phyloP scores from a whole-genome alignment of 805 yeast species.

The Yarrowia hollandica region DNA sequence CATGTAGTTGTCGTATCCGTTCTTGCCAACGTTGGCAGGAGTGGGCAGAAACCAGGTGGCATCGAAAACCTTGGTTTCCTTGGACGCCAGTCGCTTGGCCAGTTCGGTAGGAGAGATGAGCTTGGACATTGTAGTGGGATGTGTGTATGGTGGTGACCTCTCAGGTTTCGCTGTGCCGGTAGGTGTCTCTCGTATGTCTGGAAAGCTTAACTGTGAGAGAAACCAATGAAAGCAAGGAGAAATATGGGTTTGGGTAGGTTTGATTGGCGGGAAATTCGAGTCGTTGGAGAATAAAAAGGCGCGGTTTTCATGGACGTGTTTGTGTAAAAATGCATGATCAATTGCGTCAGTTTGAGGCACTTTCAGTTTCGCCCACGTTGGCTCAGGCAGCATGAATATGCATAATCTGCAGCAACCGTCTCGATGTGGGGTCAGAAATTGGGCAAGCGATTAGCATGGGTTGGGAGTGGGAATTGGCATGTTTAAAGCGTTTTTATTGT shows the following conservation, averaged over 20 bases:
- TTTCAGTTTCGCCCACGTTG: background rate
- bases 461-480: no score
- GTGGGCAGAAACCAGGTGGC: conserved; percentile 94
- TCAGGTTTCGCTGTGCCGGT: no score
- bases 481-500: background rate
- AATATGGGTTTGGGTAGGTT: background rate
- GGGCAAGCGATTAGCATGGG: background rate
- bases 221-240: conserved; percentile 15
- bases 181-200: no score
- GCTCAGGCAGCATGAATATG: conserved; percentile 1
- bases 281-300: no score
- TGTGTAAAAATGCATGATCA: no score
- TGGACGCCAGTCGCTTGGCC: conserved; percentile 39
- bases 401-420: conserved; percentile 12
- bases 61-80: conserved; percentile 57
- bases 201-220: background rate
- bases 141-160: no score
- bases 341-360: background rate
- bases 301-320: no score
- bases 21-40: conserved; percentile 56
- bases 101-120: conserved; percentile 21
- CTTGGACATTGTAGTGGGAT: conserved; percentile 14
- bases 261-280: background rate
- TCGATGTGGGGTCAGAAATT: background rate
- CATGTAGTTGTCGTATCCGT: conserved; percentile 50